These are phyloP conservation scores for Aegilops bicornis DNA, from an alignment of 176 grass and related monocot genomes.

Conservation along the genomic window DNA sequence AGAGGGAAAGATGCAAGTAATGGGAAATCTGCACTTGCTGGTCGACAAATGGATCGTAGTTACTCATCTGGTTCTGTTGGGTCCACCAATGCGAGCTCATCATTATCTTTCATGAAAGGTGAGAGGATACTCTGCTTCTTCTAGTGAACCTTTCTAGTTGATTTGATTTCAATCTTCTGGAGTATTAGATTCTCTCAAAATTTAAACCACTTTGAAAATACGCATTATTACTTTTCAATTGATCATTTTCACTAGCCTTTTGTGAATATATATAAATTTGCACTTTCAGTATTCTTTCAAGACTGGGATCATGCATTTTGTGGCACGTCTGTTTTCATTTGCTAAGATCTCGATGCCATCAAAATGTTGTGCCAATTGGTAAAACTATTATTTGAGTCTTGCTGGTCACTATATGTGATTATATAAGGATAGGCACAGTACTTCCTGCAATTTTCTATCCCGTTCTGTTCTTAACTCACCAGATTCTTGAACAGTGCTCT, in stretches of 20 bases:
- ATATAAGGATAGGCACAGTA: background rate
- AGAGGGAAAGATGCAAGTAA: slow-evolving; percentile 30
- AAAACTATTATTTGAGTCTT: background rate
- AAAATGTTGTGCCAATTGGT: background rate
- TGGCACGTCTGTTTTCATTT: background rate
- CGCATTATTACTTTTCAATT: background rate
- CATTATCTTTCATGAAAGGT: slow-evolving; percentile 78
- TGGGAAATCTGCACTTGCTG: slow-evolving; percentile 21
- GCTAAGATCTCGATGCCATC: slow-evolving; percentile 1
- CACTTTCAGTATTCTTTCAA: background rate
- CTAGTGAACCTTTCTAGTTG: slow-evolving; percentile 2
- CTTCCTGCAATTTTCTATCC: background rate
- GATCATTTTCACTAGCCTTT: slow-evolving; percentile 8
- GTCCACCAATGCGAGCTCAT: slow-evolving; percentile 62
- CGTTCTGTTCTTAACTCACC: background rate
- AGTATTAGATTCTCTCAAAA: background rate
- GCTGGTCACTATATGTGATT: background rate
- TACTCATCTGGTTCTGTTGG: slow-evolving; percentile 39
- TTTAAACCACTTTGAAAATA: background rate
- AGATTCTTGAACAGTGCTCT: background rate
- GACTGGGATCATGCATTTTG: background rate
- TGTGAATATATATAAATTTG: background rate
- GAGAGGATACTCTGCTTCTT: slow-evolving; percentile 8
- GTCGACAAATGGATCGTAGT: slow-evolving; percentile 20
- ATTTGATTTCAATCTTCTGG: background rate